Evolutionary conservation across 192 early-diverging fungal genomes (phyloP).

Genomic region (Glomus cerebriforme): DNA sequence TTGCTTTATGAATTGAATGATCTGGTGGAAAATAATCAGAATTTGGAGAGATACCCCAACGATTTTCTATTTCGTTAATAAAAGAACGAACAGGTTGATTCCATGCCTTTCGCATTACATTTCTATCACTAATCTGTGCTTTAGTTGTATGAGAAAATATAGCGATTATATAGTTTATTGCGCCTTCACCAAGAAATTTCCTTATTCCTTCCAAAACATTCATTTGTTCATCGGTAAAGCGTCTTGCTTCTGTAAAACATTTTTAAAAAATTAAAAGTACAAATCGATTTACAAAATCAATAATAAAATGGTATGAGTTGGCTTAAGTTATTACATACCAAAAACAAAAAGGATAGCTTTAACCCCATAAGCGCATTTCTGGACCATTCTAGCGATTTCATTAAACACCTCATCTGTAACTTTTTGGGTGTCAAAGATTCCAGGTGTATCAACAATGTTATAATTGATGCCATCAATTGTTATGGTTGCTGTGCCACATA

Average conservation of each 20-base stretch:
- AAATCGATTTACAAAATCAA: too few relatives aligned
- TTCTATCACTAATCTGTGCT: not conserved
- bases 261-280: not conserved
- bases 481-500: not conserved
- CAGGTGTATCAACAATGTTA: slow-evolving; percentile 21
- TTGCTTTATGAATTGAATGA: not conserved
- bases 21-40: slow-evolving; percentile 15
- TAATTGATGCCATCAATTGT: not conserved
- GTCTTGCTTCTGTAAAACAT: not conserved
- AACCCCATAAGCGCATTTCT: slow-evolving; percentile 13
- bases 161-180: slow-evolving; percentile 18
- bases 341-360: slow-evolving; percentile 29
- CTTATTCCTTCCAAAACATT: slow-evolving; percentile 13
- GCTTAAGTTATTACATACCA: slow-evolving; percentile 11
- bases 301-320: too few relatives aligned
- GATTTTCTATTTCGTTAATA: not conserved
- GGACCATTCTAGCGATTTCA: slow-evolving; percentile 10
- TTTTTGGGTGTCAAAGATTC: slow-evolving; percentile 18
- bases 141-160: slow-evolving; percentile 27
- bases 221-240: slow-evolving; percentile 19
- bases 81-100: not conserved
- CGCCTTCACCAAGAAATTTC: slow-evolving; percentile 9
- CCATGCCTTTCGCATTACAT: slow-evolving; percentile 11
- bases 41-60: slow-evolving; percentile 23
- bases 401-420: not conserved